A percentile compares a stretch with the other conserved stretches of the same genome.
Evolutionary conservation across 345 rosid genomes (phyloP).

Genomic region (Atalantia buxifolia): DNA sequence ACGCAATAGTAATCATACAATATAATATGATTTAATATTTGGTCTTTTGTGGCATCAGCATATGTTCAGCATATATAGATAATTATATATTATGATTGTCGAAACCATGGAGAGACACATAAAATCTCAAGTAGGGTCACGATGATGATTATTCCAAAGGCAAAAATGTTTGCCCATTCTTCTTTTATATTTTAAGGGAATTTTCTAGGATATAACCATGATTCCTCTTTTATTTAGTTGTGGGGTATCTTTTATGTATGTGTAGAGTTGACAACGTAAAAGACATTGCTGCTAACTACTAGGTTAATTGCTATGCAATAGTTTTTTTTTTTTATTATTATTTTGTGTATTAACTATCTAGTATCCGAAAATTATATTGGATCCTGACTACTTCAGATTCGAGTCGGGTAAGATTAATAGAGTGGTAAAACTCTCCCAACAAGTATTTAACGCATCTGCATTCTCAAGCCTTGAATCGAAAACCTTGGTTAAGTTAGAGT

Average conservation of each 20-base stretch:
- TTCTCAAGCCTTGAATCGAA: no score
- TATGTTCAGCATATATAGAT: not conserved
- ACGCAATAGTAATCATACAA: no score
- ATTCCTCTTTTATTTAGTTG: not conserved
- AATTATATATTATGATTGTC: not conserved
- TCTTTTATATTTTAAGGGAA: not conserved
- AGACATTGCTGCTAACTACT: not conserved
- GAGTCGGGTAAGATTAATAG: no score
- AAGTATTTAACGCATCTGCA: no score
- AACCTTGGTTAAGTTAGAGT: no score
- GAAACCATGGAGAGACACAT: not conserved
- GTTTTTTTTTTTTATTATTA: no score
- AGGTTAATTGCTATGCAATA: not conserved
- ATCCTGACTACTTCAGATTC: no score
- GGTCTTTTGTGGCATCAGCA: slow-evolving; percentile 13
- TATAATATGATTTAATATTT: not conserved
- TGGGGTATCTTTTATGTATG: not conserved
- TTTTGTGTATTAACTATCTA: no score
- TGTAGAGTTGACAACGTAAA: not conserved
- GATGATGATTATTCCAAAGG: slow-evolving; percentile 23
- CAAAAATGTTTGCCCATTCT: not conserved
- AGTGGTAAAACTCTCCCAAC: no score
- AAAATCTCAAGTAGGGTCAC: slow-evolving; percentile 13
- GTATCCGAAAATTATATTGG: accelerated
- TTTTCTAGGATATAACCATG: slow-evolving; percentile 4